phyloP scores from a whole-genome alignment of 768 basidiomycete genomes.

The Leucocoprinus sp. region DNA sequence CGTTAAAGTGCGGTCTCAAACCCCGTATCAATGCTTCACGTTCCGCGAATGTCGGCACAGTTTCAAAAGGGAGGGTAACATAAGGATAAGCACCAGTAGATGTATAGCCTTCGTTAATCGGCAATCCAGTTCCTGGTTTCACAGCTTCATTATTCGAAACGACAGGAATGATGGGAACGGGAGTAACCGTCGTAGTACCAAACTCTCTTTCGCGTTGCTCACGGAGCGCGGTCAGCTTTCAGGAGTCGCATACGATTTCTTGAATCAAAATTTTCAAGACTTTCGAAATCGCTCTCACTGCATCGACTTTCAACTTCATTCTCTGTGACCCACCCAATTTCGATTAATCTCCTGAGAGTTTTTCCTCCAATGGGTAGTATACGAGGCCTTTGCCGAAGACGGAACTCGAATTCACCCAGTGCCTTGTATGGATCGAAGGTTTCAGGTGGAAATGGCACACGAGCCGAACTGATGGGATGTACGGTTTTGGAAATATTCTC shows the following conservation, averaged over 20 bases:
- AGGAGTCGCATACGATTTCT: constrained; percentile 2
- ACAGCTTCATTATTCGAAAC: too few species aligned
- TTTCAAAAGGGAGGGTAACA: constrained; percentile 1
- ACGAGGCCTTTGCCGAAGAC: constrained; percentile 22
- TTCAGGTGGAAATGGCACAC: constrained; percentile 19
- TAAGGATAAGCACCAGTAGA: constrained; percentile 4
- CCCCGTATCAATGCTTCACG: constrained; percentile 11
- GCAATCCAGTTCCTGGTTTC: too few species aligned
- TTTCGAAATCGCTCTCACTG: constrained; percentile 26
- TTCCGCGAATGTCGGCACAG: constrained; percentile 12
- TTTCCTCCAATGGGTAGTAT: constrained; percentile 28
- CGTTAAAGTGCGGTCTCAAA: constrained; percentile 4
- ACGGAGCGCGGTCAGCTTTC: constrained; percentile 7
- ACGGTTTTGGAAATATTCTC: too few species aligned
- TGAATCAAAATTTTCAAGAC: constrained; percentile 22
- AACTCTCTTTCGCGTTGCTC: constrained; percentile 8
- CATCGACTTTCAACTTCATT: constrained; percentile 25
- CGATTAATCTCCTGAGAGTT: constrained; percentile 28
- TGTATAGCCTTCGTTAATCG: too few species aligned
- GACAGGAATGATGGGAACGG: too few species aligned
- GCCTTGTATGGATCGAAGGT: constrained; percentile 31
- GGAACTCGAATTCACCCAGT: constrained; percentile 33
- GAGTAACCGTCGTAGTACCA: constrained; percentile 8
- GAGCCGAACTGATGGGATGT: constrained; percentile 13
- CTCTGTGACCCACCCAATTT: constrained; percentile 29